phyloP scores from a whole-genome alignment of 1,139 yeast species.

The Hyphopichia burtonii region DNA sequence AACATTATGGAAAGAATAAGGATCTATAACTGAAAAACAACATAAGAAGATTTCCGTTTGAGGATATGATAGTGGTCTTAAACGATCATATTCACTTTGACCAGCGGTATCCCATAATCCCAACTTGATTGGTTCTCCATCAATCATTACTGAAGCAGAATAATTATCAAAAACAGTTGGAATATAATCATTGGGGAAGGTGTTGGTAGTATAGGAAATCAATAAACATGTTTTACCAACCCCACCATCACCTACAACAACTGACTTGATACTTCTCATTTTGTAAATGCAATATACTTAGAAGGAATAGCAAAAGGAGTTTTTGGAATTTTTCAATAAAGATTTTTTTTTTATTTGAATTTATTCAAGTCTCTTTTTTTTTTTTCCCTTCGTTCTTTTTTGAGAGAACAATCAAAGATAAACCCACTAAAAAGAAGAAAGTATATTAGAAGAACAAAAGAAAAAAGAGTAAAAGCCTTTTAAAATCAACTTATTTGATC shows the following conservation, averaged over 20 bases:
- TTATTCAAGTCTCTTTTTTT: no score
- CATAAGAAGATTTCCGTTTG: constrained; percentile 87
- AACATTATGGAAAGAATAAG: constrained; percentile 78
- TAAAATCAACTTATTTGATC: no score
- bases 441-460: no score
- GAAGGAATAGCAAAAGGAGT: no score
- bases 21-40: constrained; percentile 85
- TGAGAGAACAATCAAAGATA: no score
- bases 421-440: no score
- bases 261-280: constrained; percentile 92
- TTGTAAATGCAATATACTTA: not conserved
- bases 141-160: constrained; percentile 82
- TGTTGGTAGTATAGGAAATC: constrained; percentile 88
- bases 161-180: constrained; percentile 94
- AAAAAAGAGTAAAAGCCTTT: no score
- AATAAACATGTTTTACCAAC: constrained; percentile 92
- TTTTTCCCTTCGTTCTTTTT: no score
- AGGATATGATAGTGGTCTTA: constrained; percentile 89
- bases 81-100: constrained; percentile 88
- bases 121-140: constrained; percentile 74
- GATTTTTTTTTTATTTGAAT: no score
- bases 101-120: constrained; percentile 99
- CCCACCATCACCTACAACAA: constrained; percentile 96
- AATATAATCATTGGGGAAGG: constrained; percentile 92
- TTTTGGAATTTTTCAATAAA: no score